Evolutionary conservation across 2,329 filamentous ascomycete genomes (phyloP).

Genomic region (Emergomyces orientalis): DNA sequence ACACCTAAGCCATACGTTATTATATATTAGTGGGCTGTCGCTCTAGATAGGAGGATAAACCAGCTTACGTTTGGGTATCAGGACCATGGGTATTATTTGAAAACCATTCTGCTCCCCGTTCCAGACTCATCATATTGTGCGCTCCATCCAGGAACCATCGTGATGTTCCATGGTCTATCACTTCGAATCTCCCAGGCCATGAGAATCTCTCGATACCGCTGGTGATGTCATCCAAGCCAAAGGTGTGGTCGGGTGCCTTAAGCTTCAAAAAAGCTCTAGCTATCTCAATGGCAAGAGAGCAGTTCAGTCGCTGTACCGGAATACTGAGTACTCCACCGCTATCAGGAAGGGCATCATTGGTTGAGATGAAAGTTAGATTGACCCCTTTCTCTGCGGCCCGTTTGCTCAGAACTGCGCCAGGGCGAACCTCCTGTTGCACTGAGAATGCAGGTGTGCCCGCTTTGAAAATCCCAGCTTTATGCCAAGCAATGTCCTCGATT

Average conservation of each 20-base stretch:
- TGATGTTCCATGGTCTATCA: conserved; percentile 17
- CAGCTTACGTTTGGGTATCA: conserved; percentile 11
- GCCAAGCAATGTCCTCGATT: conserved; percentile 60
- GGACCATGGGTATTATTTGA: conserved; percentile 14
- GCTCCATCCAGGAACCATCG: conserved; percentile 38
- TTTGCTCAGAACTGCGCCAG: conserved; percentile 39
- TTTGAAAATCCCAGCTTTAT: conserved; percentile 66
- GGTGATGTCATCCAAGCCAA: conserved; percentile 20
- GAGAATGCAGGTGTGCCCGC: conserved; percentile 49
- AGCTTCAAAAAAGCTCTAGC: conserved; percentile 19
- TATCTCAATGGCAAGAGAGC: conserved; percentile 24
- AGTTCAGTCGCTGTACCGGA: conserved; percentile 27
- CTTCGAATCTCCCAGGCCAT: conserved; percentile 30
- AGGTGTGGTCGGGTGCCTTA: conserved; percentile 15
- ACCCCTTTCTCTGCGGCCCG: conserved; percentile 48
- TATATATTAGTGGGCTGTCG: background rate
- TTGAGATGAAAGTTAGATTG: conserved; percentile 36
- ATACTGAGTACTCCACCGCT: conserved; percentile 17
- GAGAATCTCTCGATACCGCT: conserved; percentile 21
- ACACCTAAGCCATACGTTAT: background rate
- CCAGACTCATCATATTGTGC: conserved; percentile 36
- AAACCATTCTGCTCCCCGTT: conserved; percentile 33
- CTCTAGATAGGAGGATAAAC: background rate
- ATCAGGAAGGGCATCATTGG: conserved; percentile 14
- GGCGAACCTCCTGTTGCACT: conserved; percentile 42